Percentiles rank a stretch among this genome's conserved stretches.
phyloP scores from a whole-genome alignment of 2,329 filamentous ascomycete genomes.

The Colletotrichum acutatum region DNA sequence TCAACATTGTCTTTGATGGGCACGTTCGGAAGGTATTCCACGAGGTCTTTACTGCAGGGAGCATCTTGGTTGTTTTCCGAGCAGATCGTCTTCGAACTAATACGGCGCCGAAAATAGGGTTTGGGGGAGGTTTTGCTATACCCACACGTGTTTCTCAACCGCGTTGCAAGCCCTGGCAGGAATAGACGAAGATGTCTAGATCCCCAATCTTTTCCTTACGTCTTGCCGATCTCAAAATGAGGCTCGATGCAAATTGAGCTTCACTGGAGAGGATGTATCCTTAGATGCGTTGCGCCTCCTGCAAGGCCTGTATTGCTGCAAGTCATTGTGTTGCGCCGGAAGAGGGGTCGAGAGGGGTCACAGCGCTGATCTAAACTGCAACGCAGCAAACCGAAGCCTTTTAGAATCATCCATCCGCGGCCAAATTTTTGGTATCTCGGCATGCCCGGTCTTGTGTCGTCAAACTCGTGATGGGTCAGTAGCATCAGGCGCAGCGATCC shows the following conservation, averaged over 20 bases:
- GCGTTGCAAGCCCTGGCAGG: not conserved
- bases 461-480: not conserved
- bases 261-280: not conserved
- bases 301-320: slow-evolving; percentile 7
- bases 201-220: not conserved
- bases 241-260: not conserved
- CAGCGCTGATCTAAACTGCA: not conserved
- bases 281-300: not conserved
- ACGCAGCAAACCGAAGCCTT: not conserved
- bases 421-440: not conserved
- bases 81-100: not conserved
- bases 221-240: not conserved
- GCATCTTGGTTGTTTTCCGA: not conserved
- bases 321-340: slow-evolving; percentile 25
- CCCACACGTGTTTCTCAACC: not conserved
- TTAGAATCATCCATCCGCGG: not conserved
- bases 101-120: not conserved
- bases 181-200: not conserved
- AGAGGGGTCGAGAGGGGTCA: slow-evolving; percentile 16
- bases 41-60: not conserved
- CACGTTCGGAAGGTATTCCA: not conserved
- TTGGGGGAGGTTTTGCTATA: slow-evolving; percentile 2
- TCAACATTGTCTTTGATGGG: not conserved
- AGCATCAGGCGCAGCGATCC: not conserved
- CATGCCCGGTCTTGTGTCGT: not conserved